Conservation (phyloP, 805 yeast genomes). For the Starmerella davenportii region DNA sequence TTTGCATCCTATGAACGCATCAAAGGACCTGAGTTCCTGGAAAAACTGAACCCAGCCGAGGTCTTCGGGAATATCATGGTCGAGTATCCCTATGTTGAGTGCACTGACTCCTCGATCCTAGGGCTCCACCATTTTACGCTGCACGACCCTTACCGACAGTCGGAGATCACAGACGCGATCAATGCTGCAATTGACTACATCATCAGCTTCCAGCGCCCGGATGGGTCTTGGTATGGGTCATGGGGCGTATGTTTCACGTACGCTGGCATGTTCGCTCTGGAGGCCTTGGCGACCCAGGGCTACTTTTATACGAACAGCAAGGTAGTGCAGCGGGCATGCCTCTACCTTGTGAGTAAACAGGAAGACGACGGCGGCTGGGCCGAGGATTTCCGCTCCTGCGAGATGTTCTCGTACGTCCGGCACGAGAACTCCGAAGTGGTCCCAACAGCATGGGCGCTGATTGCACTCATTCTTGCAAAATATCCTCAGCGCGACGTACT, state of each 20-base stretch:
- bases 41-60: slow-evolving; percentile 81
- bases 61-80: slow-evolving; percentile 97
- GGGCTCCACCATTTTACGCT: slow-evolving; percentile 68
- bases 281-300: slow-evolving; percentile 63
- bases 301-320: slow-evolving; percentile 43
- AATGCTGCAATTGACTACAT: slow-evolving; percentile 59
- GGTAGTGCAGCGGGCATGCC: slow-evolving; percentile 60
- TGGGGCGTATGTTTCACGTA: slow-evolving; percentile 97
- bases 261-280: slow-evolving; percentile 96
- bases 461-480: slow-evolving; percentile 61
- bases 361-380: slow-evolving; percentile 93
- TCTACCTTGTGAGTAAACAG: slow-evolving; percentile 60
- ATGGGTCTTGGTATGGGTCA: slow-evolving; percentile 96
- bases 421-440: slow-evolving; percentile 49
- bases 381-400: slow-evolving; percentile 81
- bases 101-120: slow-evolving; percentile 86
- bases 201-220: slow-evolving; percentile 43
- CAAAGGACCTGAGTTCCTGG: slow-evolving; percentile 61
- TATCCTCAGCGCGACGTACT: slow-evolving; percentile 57
- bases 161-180: slow-evolving; percentile 53
- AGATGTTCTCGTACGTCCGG: slow-evolving; percentile 57
- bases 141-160: slow-evolving; percentile 43
- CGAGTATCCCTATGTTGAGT: slow-evolving; percentile 94
- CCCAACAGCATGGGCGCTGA: slow-evolving; percentile 84
- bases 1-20: slow-evolving; percentile 82